phyloP scores from a whole-genome alignment of 2,329 filamentous ascomycete species.

The Ascocoryne sarcoides region DNA sequence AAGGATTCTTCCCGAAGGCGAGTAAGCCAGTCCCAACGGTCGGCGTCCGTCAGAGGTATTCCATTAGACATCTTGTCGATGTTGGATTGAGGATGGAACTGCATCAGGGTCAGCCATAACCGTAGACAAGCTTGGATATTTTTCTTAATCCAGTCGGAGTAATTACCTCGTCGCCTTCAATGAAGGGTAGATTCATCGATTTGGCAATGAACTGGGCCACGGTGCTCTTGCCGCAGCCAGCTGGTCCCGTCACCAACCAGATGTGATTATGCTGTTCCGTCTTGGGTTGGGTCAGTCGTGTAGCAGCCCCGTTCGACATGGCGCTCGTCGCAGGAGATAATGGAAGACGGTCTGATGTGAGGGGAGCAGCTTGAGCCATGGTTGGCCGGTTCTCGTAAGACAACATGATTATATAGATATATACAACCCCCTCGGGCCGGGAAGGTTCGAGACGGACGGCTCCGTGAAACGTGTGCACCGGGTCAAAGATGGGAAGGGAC shows the following conservation, averaged over 20 bases:
- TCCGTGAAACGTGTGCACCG: no score
- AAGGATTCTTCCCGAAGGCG: slow-evolving; percentile 62
- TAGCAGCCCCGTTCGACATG: slow-evolving; percentile 12
- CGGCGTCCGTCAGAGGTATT: slow-evolving; percentile 78
- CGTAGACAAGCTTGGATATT: background rate
- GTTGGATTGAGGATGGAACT: slow-evolving; percentile 72
- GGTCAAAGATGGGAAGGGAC: no score
- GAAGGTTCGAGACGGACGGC: background rate
- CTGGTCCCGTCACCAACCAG: slow-evolving; percentile 72
- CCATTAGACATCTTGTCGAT: slow-evolving; percentile 85
- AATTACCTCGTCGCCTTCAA: slow-evolving; percentile 71
- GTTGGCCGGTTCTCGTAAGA: slow-evolving; percentile 23
- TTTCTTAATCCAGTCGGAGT: background rate
- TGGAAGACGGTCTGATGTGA: slow-evolving; percentile 21
- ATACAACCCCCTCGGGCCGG: no score
- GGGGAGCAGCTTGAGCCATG: slow-evolving; percentile 19
- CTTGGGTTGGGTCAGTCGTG: slow-evolving; percentile 12
- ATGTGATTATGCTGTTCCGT: slow-evolving; percentile 53
- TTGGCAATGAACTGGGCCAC: slow-evolving; percentile 58
- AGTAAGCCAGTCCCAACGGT: slow-evolving; percentile 97
- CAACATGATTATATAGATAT: slow-evolving; percentile 21
- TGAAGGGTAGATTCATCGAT: slow-evolving; percentile 56
- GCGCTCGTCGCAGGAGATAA: slow-evolving; percentile 11
- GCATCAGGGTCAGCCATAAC: slow-evolving; percentile 8
- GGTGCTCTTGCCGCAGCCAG: slow-evolving; percentile 72